Evolutionary conservation across 225 moss, liverwort and hornwort species (phyloP).

Genomic region (Physcomitrium patens): DNA sequence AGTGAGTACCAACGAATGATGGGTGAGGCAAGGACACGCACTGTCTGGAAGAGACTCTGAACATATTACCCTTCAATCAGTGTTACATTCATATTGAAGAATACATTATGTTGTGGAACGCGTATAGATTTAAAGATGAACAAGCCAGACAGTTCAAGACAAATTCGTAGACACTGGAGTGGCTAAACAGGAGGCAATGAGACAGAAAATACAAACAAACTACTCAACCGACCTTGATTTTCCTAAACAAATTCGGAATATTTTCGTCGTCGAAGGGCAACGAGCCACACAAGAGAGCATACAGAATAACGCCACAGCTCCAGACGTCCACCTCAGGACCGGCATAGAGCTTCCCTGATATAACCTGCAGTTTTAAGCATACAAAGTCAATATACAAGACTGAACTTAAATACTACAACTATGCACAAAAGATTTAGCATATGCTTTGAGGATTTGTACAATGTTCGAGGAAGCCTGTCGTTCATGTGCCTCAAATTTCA

Average conservation of each 20-base stretch:
- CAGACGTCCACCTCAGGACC: conserved; percentile 70
- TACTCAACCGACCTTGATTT: conserved; percentile 50
- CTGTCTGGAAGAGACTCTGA: neutral
- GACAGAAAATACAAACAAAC: neutral
- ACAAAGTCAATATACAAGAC: conserved; percentile 1
- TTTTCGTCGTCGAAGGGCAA: conserved; percentile 66
- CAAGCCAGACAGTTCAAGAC: neutral
- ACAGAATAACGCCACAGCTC: conserved; percentile 67
- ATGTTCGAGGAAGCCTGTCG: conserved; percentile 7
- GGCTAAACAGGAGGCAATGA: neutral
- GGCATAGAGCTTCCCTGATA: conserved; percentile 61
- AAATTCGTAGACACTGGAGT: neutral
- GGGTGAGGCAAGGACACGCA: neutral
- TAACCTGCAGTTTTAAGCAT: conserved; percentile 43
- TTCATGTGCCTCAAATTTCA: conserved; percentile 23
- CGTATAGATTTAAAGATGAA: neutral
- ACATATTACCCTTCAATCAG: conserved; percentile 5
- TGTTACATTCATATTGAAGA: neutral
- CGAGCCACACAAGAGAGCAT: conserved; percentile 58
- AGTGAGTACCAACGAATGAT: conserved; percentile 26
- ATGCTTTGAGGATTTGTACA: conserved; percentile 12
- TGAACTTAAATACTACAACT: conserved; percentile 1
- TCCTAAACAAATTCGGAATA: conserved; percentile 63
- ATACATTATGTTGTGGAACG: neutral
- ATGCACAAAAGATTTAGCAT: conserved; percentile 15